Evolutionary conservation across 768 basidiomycete genomes (phyloP), one percentile per base, ranked within the genome.

Genomic region (Pulveroboletus sp.): DNA sequence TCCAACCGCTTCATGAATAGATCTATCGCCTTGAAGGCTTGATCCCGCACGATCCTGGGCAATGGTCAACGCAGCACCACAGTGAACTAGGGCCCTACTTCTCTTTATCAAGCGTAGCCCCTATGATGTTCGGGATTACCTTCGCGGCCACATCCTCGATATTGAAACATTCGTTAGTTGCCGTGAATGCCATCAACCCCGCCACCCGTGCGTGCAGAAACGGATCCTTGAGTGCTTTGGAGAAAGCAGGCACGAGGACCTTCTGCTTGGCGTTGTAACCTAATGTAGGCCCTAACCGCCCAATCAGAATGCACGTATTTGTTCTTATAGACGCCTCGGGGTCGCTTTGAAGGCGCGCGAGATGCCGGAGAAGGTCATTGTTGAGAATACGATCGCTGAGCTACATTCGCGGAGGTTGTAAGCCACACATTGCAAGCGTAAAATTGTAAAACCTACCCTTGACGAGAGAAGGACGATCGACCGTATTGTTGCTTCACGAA

Each of bases 231-330:
- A 97, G 64, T 2, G 91, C 89, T 39, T 92, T 79, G 4, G 86
- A 79, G 67, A 98, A 97, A 5, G 96, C 96, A 4, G 94, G 93
- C 1, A 97, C 90, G 6, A 99, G 81, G n/a, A 99, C 93, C 62
- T 98, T 98, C 57, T 86, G 82, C 65, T 93, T 92, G 4, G 95
- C 96, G 59, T 92, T 86, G 50, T 86, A 81, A 1, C 89, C 89
- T 1, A 99, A 72, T 2, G 81, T 78, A 0, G 91, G 90, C 0
- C 89, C 93, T 6, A 99, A 76, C 7, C 95, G 81, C 15, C 94
- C 95, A 49, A 99, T 82, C 4, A 98, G 80, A 57, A 99, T 97
- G 61, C 93, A 95, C 0, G 96, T 96, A 61, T 98, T 98, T 14
- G 96, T 98, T 40, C 96, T 81, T 58, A 98, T 97, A 6, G 93